Percentiles rank a stretch among this genome's conserved stretches.
Evolutionary conservation across 805 yeast species (phyloP).

Genomic region (Pichia membranifaciens): DNA sequence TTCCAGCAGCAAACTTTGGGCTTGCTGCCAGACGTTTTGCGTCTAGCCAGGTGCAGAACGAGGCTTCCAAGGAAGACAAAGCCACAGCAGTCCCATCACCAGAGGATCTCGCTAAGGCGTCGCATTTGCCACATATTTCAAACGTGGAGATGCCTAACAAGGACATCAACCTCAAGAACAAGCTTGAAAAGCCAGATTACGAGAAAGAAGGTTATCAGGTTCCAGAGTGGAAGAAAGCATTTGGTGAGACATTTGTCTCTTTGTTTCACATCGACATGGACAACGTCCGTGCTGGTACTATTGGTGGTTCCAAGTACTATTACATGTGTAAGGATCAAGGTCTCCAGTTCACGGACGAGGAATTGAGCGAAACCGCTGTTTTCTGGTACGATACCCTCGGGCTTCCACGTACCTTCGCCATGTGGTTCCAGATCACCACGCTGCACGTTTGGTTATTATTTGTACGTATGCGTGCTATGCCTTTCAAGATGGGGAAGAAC

Average conservation of each 20-base stretch:
- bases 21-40: neutral
- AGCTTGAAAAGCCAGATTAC: slow-evolving; percentile 25
- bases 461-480: slow-evolving; percentile 95
- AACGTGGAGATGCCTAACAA: slow-evolving; percentile 32
- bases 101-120: slow-evolving; percentile 27
- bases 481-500: slow-evolving; percentile 78
- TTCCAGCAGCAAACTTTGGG: neutral
- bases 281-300: slow-evolving; percentile 84
- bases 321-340: slow-evolving; percentile 86
- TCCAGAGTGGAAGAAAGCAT: slow-evolving; percentile 45
- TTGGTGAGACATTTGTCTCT: slow-evolving; percentile 62
- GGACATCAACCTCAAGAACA: slow-evolving; percentile 31
- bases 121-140: slow-evolving; percentile 31
- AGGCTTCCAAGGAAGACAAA: neutral
- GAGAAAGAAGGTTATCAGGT: slow-evolving; percentile 30
- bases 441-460: slow-evolving; percentile 91
- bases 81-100: slow-evolving; percentile 5
- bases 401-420: slow-evolving; percentile 83
- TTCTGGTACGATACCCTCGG: slow-evolving; percentile 83
- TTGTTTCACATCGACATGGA: slow-evolving; percentile 83
- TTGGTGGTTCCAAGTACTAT: slow-evolving; percentile 85
- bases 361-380: slow-evolving; percentile 62
- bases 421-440: slow-evolving; percentile 90
- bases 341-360: slow-evolving; percentile 67
- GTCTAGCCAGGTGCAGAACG: neutral